Evolutionary conservation across 139 green algal species (phyloP).

Genomic region (Nannochloris sp.): DNA sequence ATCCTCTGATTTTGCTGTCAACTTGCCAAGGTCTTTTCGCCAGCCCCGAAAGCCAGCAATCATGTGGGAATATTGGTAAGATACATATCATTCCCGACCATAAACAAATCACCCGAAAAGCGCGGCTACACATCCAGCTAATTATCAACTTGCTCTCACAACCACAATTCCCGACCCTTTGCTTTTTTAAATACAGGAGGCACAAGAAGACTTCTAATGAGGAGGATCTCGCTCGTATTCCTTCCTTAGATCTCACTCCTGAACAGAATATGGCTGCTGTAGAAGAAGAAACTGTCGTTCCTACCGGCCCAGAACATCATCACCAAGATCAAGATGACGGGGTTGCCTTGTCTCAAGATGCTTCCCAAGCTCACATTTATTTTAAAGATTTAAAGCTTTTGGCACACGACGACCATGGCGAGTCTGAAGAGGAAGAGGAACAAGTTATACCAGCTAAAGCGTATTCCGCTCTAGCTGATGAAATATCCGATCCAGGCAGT

Average conservation of each 20-base stretch:
- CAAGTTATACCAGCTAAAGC: too few species aligned
- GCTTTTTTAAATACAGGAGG: neutral
- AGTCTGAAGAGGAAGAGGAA: slow-evolving; percentile 11
- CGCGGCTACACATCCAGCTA: too few species aligned
- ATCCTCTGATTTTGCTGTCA: too few species aligned
- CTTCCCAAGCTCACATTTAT: slow-evolving; percentile 7
- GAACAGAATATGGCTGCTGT: slow-evolving; percentile 4
- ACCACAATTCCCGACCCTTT: neutral
- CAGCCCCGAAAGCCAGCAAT: too few species aligned
- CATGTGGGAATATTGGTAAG: slow-evolving; percentile 6
- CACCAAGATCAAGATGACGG: neutral
- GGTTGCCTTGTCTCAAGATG: neutral
- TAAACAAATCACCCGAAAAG: too few species aligned
- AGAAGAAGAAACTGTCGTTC: slow-evolving; percentile 4
- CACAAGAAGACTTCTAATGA: slow-evolving; percentile 6
- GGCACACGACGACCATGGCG: slow-evolving; percentile 6
- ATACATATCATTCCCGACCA: too few species aligned
- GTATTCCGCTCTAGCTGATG: too few species aligned
- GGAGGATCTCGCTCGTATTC: neutral
- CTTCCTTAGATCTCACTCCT: neutral
- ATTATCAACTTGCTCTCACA: too few species aligned
- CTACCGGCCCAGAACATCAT: neutral
- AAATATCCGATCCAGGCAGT: too few species aligned
- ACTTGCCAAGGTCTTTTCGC: too few species aligned
- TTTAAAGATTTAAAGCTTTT: slow-evolving; percentile 50